These are phyloP conservation scores for Pythium brachiatum DNA, from an alignment of 352 stramenopile genomes.

Conservation along the genomic window DNA sequence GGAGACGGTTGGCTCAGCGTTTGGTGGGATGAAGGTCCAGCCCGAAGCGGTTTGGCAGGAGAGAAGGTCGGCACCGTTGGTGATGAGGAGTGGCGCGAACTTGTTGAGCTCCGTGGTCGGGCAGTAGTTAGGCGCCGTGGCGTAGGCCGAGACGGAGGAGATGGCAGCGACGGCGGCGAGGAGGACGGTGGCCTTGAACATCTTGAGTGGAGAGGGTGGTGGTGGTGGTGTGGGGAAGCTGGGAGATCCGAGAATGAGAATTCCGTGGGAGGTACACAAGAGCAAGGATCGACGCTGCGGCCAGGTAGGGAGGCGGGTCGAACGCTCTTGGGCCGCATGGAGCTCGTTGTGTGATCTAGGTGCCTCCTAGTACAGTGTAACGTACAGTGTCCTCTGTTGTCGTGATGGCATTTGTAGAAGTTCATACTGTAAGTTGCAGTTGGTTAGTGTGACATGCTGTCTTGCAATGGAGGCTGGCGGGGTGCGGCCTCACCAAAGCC, in stretches of 20 bases:
- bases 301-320: no score
- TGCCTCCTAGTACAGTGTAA: no score
- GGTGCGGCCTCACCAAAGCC: no score
- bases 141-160: constrained; percentile 11
- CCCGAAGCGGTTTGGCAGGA: constrained; percentile 26
- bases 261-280: background rate
- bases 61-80: constrained; percentile 11
- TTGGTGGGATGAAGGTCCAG: constrained; percentile 26
- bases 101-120: constrained; percentile 12
- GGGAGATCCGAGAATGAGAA: constrained; percentile 22
- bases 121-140: constrained; percentile 16
- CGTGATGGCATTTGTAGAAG: no score
- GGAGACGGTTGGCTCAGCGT: constrained; percentile 14
- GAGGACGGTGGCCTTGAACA: no score
- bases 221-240: constrained; percentile 11
- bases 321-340: no score
- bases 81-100: constrained; percentile 14
- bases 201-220: background rate
- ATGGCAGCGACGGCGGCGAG: constrained; percentile 14
- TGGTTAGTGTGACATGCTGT: no score
- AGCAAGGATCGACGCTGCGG: background rate
- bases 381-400: no score
- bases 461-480: no score
- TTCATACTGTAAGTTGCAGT: no score
- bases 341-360: no score